Evolutionary conservation across 371 early-diverging fungal species (phyloP).

Genomic region (Hamiltosporidium tvaerminnensis): DNA sequence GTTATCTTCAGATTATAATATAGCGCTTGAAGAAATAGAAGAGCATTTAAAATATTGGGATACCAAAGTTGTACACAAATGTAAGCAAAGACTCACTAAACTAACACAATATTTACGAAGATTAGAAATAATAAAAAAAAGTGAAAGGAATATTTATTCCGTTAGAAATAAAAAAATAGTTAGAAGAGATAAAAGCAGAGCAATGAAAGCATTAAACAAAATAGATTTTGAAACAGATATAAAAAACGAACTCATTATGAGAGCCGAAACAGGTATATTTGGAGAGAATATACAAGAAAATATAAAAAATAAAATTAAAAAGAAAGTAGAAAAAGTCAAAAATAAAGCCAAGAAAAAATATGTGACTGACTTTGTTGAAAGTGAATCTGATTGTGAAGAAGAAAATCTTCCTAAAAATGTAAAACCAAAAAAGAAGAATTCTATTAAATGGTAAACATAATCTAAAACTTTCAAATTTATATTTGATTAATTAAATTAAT

Average conservation of each 20-base stretch:
- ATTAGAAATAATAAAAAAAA: constrained; percentile 70
- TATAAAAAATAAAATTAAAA: constrained; percentile 2
- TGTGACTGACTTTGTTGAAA: too few relatives aligned
- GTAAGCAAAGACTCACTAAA: constrained; percentile 89
- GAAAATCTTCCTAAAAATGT: too few relatives aligned
- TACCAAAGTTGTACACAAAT: constrained; percentile 71
- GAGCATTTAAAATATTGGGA: constrained; percentile 78
- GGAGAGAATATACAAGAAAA: constrained; percentile 33
- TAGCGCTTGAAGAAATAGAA: constrained; percentile 78
- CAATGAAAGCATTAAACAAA: constrained; percentile 74
- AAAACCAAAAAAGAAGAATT: too few relatives aligned
- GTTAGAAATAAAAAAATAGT: constrained; percentile 10
- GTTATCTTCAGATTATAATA: constrained; percentile 72
- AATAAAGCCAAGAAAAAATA: too few relatives aligned
- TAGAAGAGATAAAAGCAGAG: constrained; percentile 69
- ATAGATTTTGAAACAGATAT: constrained; percentile 80
- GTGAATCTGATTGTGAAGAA: too few relatives aligned
- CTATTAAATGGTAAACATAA: too few relatives aligned
- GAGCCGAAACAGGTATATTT: constrained; percentile 70
- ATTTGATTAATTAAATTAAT: too few relatives aligned
- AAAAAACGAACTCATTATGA: constrained; percentile 81
- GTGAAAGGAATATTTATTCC: constrained; percentile 55
- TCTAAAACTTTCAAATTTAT: too few relatives aligned
- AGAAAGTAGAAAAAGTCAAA: too few relatives aligned
- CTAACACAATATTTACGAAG: constrained; percentile 82